phyloP scores from a whole-genome alignment of 768 basidiomycete species.

The Pholiota molesta region DNA sequence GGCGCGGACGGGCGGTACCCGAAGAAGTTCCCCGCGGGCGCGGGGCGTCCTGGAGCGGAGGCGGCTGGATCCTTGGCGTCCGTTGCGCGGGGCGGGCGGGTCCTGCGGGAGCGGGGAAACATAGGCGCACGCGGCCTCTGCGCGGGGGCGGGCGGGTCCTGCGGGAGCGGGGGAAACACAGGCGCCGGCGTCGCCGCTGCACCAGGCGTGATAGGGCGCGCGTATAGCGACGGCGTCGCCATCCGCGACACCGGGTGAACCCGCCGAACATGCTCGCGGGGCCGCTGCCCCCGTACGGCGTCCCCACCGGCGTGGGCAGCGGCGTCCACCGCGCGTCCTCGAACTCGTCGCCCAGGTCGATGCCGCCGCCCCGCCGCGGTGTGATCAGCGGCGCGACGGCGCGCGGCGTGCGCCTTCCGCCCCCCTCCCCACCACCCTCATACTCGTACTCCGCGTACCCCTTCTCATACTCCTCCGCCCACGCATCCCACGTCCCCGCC shows the following conservation, averaged over 20 bases:
- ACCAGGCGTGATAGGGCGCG: background rate
- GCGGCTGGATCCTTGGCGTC: too few relatives aligned
- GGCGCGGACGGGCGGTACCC: too few relatives aligned
- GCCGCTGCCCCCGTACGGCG: background rate
- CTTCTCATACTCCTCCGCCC: background rate
- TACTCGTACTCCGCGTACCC: background rate
- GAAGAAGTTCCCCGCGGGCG: too few relatives aligned
- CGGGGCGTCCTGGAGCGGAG: too few relatives aligned
- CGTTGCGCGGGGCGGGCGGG: background rate
- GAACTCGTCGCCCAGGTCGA: constrained; percentile 9
- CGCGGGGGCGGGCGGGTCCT: background rate
- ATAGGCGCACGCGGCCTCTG: too few relatives aligned
- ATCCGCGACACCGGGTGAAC: background rate
- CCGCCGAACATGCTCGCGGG: background rate
- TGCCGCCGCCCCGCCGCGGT: background rate
- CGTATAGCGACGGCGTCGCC: background rate
- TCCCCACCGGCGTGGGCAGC: background rate
- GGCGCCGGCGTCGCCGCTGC: background rate
- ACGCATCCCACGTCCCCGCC: constrained; percentile 7
- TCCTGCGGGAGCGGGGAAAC: background rate
- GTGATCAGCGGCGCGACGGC: background rate
- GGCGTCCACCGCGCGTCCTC: background rate
- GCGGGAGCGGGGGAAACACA: background rate
- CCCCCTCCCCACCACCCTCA: too few relatives aligned
- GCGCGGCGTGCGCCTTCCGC: background rate